These are phyloP conservation scores for Ambrosia hybrid DNA, from an alignment of 140 eudicot species.

Conservation along the genomic window DNA sequence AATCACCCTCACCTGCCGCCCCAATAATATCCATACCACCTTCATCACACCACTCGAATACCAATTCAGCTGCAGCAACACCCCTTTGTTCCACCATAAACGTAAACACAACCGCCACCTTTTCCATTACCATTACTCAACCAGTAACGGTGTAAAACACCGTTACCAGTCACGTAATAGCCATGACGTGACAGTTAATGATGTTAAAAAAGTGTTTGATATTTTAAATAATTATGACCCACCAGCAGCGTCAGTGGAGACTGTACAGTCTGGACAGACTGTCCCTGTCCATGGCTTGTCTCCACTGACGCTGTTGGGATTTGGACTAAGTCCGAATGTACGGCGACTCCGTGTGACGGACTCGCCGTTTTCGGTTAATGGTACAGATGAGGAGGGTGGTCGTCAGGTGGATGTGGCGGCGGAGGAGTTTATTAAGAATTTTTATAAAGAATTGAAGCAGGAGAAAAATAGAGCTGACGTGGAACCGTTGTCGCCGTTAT, in stretches of 20 bases:
- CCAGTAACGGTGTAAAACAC: neutral
- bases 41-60: conserved; percentile 63
- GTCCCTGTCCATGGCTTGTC: conserved; percentile 13
- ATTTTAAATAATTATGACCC: conserved; percentile 35
- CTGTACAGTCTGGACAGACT: no score
- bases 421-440: conserved; percentile 75
- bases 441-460: conserved; percentile 57
- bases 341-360: conserved; percentile 79
- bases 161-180: neutral
- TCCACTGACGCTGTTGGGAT: conserved; percentile 60
- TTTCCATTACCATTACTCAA: conserved; percentile 18
- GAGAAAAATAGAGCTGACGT: conserved; percentile 50
- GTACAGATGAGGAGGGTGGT: conserved; percentile 34
- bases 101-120: conserved; percentile 38
- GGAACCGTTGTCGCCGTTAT: conserved; percentile 57
- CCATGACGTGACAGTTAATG: conserved; percentile 1
- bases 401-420: conserved; percentile 74
- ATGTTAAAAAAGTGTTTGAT: conserved; percentile 47
- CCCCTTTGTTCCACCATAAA: conserved; percentile 43
- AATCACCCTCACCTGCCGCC: conserved; percentile 33
- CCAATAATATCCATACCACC: conserved; percentile 42
- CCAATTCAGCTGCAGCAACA: conserved; percentile 74
- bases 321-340: conserved; percentile 60
- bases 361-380: conserved; percentile 68
- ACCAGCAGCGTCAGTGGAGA: no score